Conservation (phyloP, 768 basidiomycete genomes). For the Pulveroboletus sp. region DNA sequence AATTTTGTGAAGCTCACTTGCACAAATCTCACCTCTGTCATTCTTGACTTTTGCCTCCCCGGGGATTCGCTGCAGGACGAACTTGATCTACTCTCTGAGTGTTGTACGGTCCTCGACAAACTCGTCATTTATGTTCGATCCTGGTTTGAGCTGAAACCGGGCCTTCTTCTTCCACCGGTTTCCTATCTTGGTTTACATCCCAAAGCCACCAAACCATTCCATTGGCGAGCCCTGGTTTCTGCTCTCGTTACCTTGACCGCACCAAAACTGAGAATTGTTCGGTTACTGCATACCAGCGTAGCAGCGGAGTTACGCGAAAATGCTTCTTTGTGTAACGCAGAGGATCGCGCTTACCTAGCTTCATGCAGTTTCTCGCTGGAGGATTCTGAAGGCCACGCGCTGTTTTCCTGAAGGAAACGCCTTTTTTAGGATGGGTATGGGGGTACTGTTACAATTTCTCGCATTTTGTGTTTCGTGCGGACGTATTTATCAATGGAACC, state of each 20-base stretch:
- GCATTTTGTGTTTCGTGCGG: neutral
- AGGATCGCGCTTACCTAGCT: constrained; percentile 8
- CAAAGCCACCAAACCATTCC: constrained; percentile 14
- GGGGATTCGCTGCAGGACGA: constrained; percentile 25
- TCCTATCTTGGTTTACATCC: constrained; percentile 24
- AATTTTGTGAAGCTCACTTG: constrained; percentile 25
- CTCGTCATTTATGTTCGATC: constrained; percentile 25
- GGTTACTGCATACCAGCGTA: constrained; percentile 17
- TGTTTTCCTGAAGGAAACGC: constrained; percentile 12
- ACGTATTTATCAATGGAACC: neutral
- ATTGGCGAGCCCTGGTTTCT: constrained; percentile 17
- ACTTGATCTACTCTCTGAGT: constrained; percentile 24
- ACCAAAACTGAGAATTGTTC: constrained; percentile 17
- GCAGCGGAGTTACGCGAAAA: constrained; percentile 14
- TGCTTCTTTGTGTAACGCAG: neutral
- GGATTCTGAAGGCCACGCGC: constrained; percentile 16
- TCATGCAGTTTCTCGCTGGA: constrained; percentile 20
- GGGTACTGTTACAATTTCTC: neutral
- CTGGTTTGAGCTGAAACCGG: constrained; percentile 21
- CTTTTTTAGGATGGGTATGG: neutral
- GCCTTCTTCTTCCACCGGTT: constrained; percentile 24
- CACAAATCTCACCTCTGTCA: constrained; percentile 25
- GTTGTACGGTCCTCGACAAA: constrained; percentile 21
- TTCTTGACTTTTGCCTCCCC: constrained; percentile 25
- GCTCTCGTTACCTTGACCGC: constrained; percentile 23